Evolutionary conservation across 1,139 yeast species (phyloP), one percentile per base, ranked within the genome.

Genomic region (Pichia sp.): DNA sequence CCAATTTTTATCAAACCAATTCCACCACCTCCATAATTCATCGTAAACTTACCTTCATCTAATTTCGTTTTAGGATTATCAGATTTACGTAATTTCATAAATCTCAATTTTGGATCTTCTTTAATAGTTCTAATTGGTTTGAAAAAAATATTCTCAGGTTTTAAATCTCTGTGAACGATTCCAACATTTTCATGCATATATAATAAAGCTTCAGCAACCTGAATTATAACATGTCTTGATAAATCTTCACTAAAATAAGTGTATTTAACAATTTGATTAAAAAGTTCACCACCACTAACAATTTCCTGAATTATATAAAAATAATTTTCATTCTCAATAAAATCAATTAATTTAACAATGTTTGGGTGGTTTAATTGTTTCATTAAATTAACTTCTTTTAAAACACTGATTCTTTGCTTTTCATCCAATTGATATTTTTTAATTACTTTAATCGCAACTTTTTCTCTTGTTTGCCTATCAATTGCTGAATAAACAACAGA

Each of bases 131-230:
- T 82, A 41, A 83, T 78, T 1, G 96, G 96, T 51, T 80, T 78
- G 63, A 86, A 92, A 42, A 92, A 70, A 45, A 92, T 69, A 63
- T 92, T 92, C 59, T 92, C 98, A 0, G 98, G 97, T 62, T 92
- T 92, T 55, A 92, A 83, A 64, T 92, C 98, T 46, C 98, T 74
- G 63, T 92, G 98, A 22, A 89, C 98, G 37, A 92, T 82, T 42
- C 96, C 95, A 41, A 79, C 75, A 46, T 78, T 80, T 51, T 79
- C 80, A 66, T 92, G 98, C 56, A 92, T 69, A 63, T 87, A 86
- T 51, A 80, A 75, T 25, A 92, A 74, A 0, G 97, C 94, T 42
- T 81, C 72, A 9, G 95, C 87, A 41, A 92, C 80, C 62, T 92
- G 98, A 38, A 73, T 67, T 49, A 92, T 86, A 11, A 90, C 83